Base-by-base conservation (phyloP, 1,284 basidiomycete species). In the Heterobasidion parviporum region DNA sequence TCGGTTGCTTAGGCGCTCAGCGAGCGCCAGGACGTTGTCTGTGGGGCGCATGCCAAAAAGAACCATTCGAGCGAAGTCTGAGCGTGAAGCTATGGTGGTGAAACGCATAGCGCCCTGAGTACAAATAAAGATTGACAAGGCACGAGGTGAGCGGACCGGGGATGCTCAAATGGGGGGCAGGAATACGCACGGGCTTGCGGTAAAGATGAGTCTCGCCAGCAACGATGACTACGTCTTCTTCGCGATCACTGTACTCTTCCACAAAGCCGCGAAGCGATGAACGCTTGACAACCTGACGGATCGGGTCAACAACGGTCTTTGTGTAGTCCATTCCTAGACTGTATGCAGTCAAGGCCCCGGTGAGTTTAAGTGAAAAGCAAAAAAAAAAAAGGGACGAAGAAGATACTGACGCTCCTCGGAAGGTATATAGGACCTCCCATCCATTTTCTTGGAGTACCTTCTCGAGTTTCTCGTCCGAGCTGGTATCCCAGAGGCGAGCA, bases 51-150 rank as follows among this genome's bases (percentile, higher is more conserved):
- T 60, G 16, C 66, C 60, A 41, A 70, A 62, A 5, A 78, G 57
- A 12, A 74, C 73, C n/a, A 68, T 66, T 20, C 60, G 59, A n/a
- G 70, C 61, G 57, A 71, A 79, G 12, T 59, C 61, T 18, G 64
- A 55, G 20, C 65, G 67, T n/a, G 34, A 15, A 12, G 63, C 68
- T 7, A 56, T 60, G 6, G 55, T 18, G 2, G 73, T 69, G 60
- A 79, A 78, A 34, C 70, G 67, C 53, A 79, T 50, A 3, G 63
- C 57, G 10, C 74, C 75, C 74, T 75, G 20, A 34, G 12, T 8
- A 9, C 41, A 43, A 9, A 18, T 33, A 52, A 56, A 41, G 18
- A 51, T 6, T 14, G 44, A 44, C 6, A 41, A 43, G 15, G 16
- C 38, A 14, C 20, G 38, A 6, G n/a, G 10, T 9, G 6, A 15